These are phyloP conservation scores for Paulinella micropora DNA, from an alignment of 78 protist species.

Conservation along the genomic window DNA sequence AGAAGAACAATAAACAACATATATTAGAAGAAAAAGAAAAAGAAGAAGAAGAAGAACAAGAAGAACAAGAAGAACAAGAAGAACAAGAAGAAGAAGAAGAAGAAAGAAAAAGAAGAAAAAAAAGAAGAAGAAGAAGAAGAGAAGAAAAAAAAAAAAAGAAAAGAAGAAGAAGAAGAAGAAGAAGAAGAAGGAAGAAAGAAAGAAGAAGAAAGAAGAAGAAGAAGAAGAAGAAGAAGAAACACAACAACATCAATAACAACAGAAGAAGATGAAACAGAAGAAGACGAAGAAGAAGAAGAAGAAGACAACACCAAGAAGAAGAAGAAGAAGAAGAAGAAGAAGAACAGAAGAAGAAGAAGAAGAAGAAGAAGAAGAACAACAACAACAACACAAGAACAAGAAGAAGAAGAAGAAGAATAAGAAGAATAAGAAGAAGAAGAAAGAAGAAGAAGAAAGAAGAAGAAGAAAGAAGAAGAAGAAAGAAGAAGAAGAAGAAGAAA, in stretches of 20 bases:
- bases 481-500: no score
- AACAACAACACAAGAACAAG: no score
- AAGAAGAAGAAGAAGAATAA: no score
- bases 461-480: neutral
- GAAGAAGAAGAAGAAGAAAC: no score
- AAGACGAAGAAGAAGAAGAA: no score
- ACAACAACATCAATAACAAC: no score
- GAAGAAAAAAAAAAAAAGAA: neutral
- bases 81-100: neutral
- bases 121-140: neutral
- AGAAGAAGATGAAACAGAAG: no score
- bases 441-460: neutral
- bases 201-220: neutral
- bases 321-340: no score
- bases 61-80: neutral
- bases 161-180: neutral
- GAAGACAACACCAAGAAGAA: no score
- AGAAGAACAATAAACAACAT: no score
- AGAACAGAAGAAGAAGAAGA: no score
- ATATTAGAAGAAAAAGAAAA: neutral
- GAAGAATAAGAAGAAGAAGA: no score
- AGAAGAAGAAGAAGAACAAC: neutral
- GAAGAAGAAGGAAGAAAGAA: neutral
- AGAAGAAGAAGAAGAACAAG: neutral
- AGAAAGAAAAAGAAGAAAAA: neutral